Evolutionary conservation across 1,139 yeast genomes (phyloP).

Genomic region (Pichia cactophila): DNA sequence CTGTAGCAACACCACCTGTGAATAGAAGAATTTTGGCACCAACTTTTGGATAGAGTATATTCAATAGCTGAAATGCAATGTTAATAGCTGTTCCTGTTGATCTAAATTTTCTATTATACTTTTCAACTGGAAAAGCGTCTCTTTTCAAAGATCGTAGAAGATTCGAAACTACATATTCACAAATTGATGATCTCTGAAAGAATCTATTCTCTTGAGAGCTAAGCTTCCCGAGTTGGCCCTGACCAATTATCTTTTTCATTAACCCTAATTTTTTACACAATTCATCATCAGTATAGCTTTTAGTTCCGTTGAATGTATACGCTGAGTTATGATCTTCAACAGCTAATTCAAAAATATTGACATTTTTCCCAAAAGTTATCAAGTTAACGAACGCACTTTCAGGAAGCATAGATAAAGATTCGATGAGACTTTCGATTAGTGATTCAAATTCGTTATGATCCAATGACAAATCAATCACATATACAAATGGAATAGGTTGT

Average conservation of each 20-base stretch:
- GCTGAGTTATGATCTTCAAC: slow-evolving; percentile 30
- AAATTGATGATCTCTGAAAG: slow-evolving; percentile 41
- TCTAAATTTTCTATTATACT: slow-evolving; percentile 45
- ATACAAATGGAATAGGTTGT: slow-evolving; percentile 48
- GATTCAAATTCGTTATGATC: slow-evolving; percentile 42
- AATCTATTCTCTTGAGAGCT: slow-evolving; percentile 26
- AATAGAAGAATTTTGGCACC: slow-evolving; percentile 60
- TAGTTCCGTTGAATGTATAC: slow-evolving; percentile 52
- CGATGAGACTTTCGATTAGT: slow-evolving; percentile 46
- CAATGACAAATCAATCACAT: slow-evolving; percentile 61
- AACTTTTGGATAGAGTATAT: slow-evolving; percentile 37
- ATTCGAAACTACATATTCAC: slow-evolving; percentile 48
- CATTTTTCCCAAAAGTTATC: slow-evolving; percentile 58
- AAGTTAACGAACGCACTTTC: slow-evolving; percentile 51
- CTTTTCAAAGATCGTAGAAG: slow-evolving; percentile 46
- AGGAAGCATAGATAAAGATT: slow-evolving; percentile 53
- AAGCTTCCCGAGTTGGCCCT: slow-evolving; percentile 11
- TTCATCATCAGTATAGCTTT: slow-evolving; percentile 45
- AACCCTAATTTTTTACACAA: slow-evolving; percentile 50
- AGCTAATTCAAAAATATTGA: slow-evolving; percentile 51
- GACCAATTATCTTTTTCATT: slow-evolving; percentile 34
- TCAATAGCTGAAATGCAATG: slow-evolving; percentile 48
- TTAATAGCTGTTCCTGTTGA: slow-evolving; percentile 64
- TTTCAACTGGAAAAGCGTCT: slow-evolving; percentile 46
- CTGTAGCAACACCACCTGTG: slow-evolving; percentile 51